Evolutionary conservation across 805 yeast species (phyloP), one percentile per base, ranked within the genome.

Genomic region (Ogataea degrootiae): DNA sequence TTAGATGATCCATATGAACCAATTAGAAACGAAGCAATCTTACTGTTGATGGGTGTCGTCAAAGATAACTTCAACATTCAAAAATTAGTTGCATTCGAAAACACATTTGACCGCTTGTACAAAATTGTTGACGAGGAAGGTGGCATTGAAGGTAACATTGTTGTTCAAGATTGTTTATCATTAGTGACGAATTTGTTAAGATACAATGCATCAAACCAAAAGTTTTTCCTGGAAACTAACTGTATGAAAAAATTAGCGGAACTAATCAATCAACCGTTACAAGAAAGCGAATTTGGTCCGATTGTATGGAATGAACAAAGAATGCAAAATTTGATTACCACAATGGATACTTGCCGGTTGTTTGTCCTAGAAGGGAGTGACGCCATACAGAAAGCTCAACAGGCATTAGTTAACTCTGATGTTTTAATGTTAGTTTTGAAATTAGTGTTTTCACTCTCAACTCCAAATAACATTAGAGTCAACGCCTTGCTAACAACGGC

Each of bases 41-140:
- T 92, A 44, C 70, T 95, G n/a, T 70, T 95, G 43, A 83, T 86
- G 83, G 84, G 90, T 11, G 73, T 94, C 3, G 95, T 83, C 12
- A 83, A 83, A 56, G 85, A 87, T 50, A 87, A 89, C 57, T 80
- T 83, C 49, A 92, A 88, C 63, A 82, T 92, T 33, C 99, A 94
- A 63, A 91, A 90, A 59, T 70, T 94, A 17, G 95, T 95, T 9
- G 99, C 96, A 0, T 94, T 94, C 61, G 97, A 94, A 62, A 91
- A 88, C 55, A 85, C 95, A 0, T 91, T 94, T 60, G 97, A 89
- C 51, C 80, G 75, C 50, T 67, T 90, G 12, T 91, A 92, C 58
- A 74, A 71, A n/a, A 85, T 94, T 14, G 82, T 92, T 22, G 82
- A 80, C 15, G 86, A 82, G 52, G 97, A 91, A 65, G 97, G 96